Conservation (phyloP, 2,329 filamentous ascomycete species). For the Pseudogymnoascus sp. region DNA sequence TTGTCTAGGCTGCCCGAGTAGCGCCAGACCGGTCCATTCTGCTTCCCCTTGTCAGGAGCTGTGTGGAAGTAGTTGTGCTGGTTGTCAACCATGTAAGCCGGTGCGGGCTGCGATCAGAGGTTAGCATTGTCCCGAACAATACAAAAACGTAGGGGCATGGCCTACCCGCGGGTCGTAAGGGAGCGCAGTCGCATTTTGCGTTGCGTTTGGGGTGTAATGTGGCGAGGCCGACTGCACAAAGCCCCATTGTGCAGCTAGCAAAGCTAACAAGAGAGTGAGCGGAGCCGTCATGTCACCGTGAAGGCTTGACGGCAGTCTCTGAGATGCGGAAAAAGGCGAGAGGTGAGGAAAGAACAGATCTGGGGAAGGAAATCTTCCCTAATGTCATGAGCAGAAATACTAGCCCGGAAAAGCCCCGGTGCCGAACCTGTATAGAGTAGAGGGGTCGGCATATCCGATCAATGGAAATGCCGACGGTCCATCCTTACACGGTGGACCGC, state of each 20-base stretch:
- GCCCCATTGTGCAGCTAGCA: neutral
- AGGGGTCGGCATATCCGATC: neutral
- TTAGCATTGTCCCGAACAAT: neutral
- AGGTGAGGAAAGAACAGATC: neutral
- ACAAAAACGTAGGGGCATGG: neutral
- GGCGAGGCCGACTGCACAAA: neutral
- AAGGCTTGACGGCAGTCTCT: neutral
- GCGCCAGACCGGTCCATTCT: slow-evolving; percentile 16
- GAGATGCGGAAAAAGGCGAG: neutral
- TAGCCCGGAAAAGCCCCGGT: neutral
- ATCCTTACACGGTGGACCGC: neutral
- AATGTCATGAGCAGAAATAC: neutral
- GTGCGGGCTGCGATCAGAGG: slow-evolving; percentile 9
- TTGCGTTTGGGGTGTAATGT: neutral
- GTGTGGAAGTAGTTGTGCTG: slow-evolving; percentile 17
- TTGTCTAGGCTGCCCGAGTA: slow-evolving; percentile 16
- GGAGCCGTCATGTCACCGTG: neutral
- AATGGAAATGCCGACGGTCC: neutral
- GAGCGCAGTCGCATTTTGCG: neutral
- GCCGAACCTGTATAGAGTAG: neutral
- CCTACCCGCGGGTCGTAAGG: neutral
- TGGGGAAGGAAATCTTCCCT: neutral
- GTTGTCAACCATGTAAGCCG: slow-evolving; percentile 22
- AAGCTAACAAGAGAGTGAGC: neutral
- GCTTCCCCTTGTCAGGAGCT: slow-evolving; percentile 18